Conservation (phyloP, 805 yeast genomes). For the Teunomyces atbi region DNA sequence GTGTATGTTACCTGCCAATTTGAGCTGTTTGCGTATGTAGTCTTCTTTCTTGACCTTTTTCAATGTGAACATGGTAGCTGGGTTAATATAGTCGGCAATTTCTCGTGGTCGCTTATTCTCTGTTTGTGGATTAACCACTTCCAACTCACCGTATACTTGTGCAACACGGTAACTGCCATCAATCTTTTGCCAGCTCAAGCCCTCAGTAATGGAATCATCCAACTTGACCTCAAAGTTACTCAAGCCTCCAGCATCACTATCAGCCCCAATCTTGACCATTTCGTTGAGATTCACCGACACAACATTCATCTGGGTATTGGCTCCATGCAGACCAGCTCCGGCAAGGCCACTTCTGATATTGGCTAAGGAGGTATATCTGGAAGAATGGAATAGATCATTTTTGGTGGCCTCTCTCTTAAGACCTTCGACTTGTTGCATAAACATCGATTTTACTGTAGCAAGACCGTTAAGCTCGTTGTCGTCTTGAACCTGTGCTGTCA, state of each 20-base stretch:
- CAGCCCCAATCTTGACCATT: conserved; percentile 44
- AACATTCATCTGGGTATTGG: conserved; percentile 27
- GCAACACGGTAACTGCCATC: conserved; percentile 81
- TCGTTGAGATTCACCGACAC: conserved; percentile 35
- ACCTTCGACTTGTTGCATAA: conserved; percentile 30
- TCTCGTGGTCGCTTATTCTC: conserved; percentile 16
- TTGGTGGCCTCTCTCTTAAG: conserved; percentile 20
- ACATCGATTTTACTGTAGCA: conserved; percentile 22
- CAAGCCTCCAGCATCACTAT: conserved; percentile 25
- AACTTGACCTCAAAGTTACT: conserved; percentile 59
- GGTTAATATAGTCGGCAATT: conserved; percentile 27
- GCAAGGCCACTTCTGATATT: conserved; percentile 30
- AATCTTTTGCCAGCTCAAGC: conserved; percentile 78
- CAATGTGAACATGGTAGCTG: conserved; percentile 31
- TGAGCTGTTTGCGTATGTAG: conserved; percentile 12
- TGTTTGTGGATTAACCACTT: conserved; percentile 23
- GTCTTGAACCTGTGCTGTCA: conserved; percentile 20
- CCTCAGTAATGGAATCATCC: conserved; percentile 60
- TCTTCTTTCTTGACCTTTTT: conserved; percentile 20
- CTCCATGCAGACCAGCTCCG: conserved; percentile 5
- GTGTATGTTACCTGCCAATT: conserved; percentile 2
- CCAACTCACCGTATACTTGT: conserved; percentile 70
- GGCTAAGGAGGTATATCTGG: conserved; percentile 30
- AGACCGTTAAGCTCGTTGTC: conserved; percentile 28
- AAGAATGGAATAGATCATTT: conserved; percentile 17